A percentile compares a stretch with the other conserved stretches of the same genome.
These are phyloP conservation scores for Pisolithus marmoratus DNA, from an alignment of 768 basidiomycete genomes.

Conservation along the genomic window DNA sequence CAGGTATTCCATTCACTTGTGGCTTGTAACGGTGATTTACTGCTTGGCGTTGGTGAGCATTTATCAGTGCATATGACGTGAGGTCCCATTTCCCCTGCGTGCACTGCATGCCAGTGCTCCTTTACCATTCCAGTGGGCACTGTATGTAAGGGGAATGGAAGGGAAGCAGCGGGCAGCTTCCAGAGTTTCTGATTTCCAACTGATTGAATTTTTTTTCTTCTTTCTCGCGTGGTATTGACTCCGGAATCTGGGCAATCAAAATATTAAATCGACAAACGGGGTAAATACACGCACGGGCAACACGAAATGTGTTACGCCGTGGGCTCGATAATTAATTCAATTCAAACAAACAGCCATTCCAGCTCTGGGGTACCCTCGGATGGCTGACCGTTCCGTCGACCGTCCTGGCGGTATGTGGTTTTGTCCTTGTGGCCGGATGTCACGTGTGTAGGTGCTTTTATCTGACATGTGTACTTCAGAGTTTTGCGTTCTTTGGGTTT, in stretches of 20 bases:
- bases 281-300: neutral
- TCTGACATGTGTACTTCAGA: conserved; percentile 26
- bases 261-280: neutral
- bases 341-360: conserved; percentile 47
- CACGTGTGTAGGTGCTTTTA: neutral
- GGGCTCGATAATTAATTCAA: no score
- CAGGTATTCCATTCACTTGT: conserved; percentile 65
- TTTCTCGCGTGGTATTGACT: neutral
- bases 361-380: conserved; percentile 47
- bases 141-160: neutral
- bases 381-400: conserved; percentile 68
- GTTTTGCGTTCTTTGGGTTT: conserved; percentile 71
- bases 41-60: conserved; percentile 47
- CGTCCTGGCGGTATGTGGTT: conserved; percentile 37
- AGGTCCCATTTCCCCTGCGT: neutral
- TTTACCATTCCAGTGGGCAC: neutral
- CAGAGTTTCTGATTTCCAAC: neutral
- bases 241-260: neutral
- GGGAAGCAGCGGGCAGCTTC: conserved; percentile 8
- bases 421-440: neutral
- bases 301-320: no score
- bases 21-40: conserved; percentile 59
- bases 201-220: conserved; percentile 3
- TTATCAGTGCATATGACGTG: neutral
- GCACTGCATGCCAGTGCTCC: neutral